These are phyloP conservation scores for Lachancea thermotolerans DNA, from an alignment of 805 yeast species.

Conservation along the genomic window DNA sequence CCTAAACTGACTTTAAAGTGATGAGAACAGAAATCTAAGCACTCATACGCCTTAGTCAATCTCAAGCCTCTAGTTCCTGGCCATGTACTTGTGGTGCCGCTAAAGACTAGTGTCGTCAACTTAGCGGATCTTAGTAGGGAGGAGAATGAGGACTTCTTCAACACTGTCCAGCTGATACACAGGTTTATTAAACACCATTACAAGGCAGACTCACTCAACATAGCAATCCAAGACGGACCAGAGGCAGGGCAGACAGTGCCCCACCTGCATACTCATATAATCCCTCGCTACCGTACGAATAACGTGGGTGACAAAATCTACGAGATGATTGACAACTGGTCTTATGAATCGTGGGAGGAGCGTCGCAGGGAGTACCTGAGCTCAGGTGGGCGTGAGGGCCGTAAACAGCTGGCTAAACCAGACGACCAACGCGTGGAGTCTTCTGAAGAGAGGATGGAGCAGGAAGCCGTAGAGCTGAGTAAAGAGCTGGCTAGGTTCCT, in stretches of 20 bases:
- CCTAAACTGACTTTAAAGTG: neutral
- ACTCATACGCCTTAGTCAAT: slow-evolving; percentile 82
- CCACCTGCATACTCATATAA: slow-evolving; percentile 88
- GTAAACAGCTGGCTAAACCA: slow-evolving; percentile 29
- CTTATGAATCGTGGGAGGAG: slow-evolving; percentile 33
- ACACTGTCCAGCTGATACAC: slow-evolving; percentile 64
- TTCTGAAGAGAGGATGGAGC: slow-evolving; percentile 55
- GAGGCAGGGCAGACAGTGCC: slow-evolving; percentile 96
- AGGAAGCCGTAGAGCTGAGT: slow-evolving; percentile 59
- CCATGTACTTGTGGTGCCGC: slow-evolving; percentile 83
- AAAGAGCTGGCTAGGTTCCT: slow-evolving; percentile 30
- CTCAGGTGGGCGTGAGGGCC: slow-evolving; percentile 17
- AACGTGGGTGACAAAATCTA: slow-evolving; percentile 73
- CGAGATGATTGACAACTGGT: slow-evolving; percentile 56
- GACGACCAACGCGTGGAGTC: slow-evolving; percentile 56
- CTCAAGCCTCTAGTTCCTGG: slow-evolving; percentile 91
- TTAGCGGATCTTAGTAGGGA: slow-evolving; percentile 63
- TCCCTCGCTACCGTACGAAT: slow-evolving; percentile 62
- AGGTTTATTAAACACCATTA: slow-evolving; percentile 58
- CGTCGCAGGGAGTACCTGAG: slow-evolving; percentile 27
- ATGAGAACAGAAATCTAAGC: slow-evolving; percentile 42
- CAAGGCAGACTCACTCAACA: slow-evolving; percentile 76
- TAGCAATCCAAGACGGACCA: slow-evolving; percentile 94
- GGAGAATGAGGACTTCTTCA: slow-evolving; percentile 74
- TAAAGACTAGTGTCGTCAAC: slow-evolving; percentile 52